Conservation (phyloP, 116 monocot genomes). For the Iris pallida region DNA sequence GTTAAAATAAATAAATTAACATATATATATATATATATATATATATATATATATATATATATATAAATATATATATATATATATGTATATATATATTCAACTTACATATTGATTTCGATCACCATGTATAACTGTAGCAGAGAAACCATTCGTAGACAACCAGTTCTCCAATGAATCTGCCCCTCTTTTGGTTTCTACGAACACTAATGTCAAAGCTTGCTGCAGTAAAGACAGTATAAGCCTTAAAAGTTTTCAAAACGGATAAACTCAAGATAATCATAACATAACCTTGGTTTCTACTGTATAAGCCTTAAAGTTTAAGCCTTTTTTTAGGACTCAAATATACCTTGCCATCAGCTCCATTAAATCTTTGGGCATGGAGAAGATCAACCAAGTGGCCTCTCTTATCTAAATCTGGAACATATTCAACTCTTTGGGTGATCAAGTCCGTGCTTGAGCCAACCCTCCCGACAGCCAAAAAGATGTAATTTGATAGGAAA, state of each 20-base stretch:
- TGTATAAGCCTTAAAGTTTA: too few species aligned
- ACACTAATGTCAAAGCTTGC: conserved; percentile 21
- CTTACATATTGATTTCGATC: conserved; percentile 18
- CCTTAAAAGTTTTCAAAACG: neutral
- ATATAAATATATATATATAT: neutral
- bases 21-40: neutral
- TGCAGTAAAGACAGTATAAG: neutral
- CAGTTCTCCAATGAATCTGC: conserved; percentile 20
- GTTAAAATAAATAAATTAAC: too few species aligned
- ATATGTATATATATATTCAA: neutral
- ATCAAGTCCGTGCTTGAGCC: conserved; percentile 25
- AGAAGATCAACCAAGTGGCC: conserved; percentile 17
- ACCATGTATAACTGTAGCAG: conserved; percentile 16
- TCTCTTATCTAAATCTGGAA: conserved; percentile 23
- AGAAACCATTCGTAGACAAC: conserved; percentile 17
- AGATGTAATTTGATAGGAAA: conserved; percentile 22
- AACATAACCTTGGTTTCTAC: too few species aligned
- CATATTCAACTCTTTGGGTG: conserved; percentile 28
- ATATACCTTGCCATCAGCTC: conserved; percentile 15
- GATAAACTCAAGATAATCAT: too few species aligned
- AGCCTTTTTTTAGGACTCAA: too few species aligned
- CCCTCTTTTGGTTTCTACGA: conserved; percentile 21
- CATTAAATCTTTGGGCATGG: conserved; percentile 4
- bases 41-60: neutral
- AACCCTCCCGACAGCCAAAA: conserved; percentile 27